Evolutionary conservation across 768 basidiomycete genomes (phyloP).

Genomic region (Phaeolepiota aurea): DNA sequence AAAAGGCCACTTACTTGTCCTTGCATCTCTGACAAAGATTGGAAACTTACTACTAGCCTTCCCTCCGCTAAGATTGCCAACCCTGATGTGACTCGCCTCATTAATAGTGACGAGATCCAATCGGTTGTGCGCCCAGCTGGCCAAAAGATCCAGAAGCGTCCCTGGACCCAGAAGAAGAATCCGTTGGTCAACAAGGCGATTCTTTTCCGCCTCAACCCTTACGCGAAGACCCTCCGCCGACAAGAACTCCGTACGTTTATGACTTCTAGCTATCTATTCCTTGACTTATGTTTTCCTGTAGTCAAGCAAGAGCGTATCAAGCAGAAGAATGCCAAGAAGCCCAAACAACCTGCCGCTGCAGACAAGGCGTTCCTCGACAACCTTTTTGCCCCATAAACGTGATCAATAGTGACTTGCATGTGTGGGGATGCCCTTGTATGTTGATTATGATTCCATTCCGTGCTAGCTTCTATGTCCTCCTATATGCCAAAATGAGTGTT

Average conservation of each 20-base stretch:
- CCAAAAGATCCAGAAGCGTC: constrained; percentile 79
- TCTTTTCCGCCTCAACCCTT: constrained; percentile 97
- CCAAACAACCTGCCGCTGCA: constrained; percentile 53
- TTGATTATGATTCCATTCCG: too few species aligned
- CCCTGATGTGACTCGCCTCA: constrained; percentile 93
- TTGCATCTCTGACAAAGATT: background rate
- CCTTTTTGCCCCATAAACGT: constrained; percentile 76
- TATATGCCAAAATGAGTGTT: too few species aligned
- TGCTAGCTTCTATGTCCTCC: too few species aligned
- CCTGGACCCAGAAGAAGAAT: constrained; percentile 99
- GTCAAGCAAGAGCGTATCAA: constrained; percentile 77
- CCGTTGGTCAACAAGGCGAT: constrained; percentile 89
- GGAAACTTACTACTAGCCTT: constrained; percentile 39
- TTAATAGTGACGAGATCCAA: constrained; percentile 98
- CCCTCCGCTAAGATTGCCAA: constrained; percentile 95
- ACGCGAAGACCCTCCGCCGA: constrained; percentile 89
- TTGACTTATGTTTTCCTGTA: constrained; percentile 17
- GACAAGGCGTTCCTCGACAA: constrained; percentile 79
- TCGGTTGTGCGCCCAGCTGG: constrained; percentile 90
- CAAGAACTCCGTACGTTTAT: constrained; percentile 74
- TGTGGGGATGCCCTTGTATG: too few species aligned
- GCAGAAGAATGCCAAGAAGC: constrained; percentile 56
- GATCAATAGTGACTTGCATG: too few species aligned
- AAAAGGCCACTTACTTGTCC: constrained; percentile 1
- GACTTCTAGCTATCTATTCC: background rate